Base-by-base conservation (phyloP, 768 basidiomycete genomes). In the Suillus subluteus region DNA sequence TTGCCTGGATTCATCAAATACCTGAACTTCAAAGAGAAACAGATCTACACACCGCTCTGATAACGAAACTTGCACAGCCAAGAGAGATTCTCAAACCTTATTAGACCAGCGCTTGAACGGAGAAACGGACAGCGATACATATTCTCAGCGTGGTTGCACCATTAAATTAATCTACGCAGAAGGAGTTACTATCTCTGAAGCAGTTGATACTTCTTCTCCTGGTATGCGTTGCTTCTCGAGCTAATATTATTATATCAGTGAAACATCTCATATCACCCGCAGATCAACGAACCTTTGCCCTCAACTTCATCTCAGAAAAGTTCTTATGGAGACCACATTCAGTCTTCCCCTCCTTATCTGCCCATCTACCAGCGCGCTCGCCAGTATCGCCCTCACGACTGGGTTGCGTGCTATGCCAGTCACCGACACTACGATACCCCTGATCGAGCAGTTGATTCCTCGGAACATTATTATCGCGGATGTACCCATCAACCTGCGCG, bases 271-370 rank as follows among this genome's bases (percentile, higher is more conserved):
- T 43, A 30, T 61, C 41, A 61, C 26, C 43, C 6, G 2, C 38
- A 23, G 11, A 37, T n/a, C 12, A 38, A 23, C 64, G 16, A 43
- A 75, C 75, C 73, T 84, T 82, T 2, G 84, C 86, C 62, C 85
- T 84, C 4, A 79, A 79, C 71, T 89, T 90, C 87, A 94, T 86
- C 70, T 84, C 81, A 73, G 91, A 96, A 76, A 93, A 97, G 73
- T 98, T 94, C 77, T 90, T 87, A 78, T 99, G 97, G 68, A 99
- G 76, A 3, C 98, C 98, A 77, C 98, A 99, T 78, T 99, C 97
- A 2, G 94, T 94, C 84, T 99, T 99, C 50, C 81, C 81, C 67
- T 84, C 83, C 75, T 85, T 90, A 7, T 92, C 94, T 3, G 91
- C 89, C 98, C 98, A 99, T 63, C 98, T 81, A 1, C 97, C 97